Conservation (phyloP, 2,329 filamentous ascomycete genomes). For the Colletotrichum noveboracense region DNA sequence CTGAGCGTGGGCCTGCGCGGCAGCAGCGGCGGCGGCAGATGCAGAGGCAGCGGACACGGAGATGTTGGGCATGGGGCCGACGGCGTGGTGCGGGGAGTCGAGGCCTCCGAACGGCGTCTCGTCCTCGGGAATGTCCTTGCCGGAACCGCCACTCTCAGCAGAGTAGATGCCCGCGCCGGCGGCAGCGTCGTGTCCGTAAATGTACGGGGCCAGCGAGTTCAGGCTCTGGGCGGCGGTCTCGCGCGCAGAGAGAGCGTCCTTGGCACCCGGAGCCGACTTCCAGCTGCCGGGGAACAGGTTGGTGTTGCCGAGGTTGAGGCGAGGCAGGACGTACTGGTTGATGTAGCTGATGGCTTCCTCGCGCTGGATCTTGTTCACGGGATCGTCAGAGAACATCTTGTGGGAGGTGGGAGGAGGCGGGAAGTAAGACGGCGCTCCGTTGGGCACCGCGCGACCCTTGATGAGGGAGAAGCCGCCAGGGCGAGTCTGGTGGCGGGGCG, state of each 20-base stretch:
- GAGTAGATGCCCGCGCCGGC: slow-evolving; percentile 49
- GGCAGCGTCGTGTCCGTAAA: slow-evolving; percentile 53
- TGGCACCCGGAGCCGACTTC: slow-evolving; percentile 37
- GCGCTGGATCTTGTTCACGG: slow-evolving; percentile 68
- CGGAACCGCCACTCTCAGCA: slow-evolving; percentile 20
- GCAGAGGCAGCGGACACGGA: neutral
- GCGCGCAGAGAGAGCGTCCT: slow-evolving; percentile 41
- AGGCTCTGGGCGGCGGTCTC: slow-evolving; percentile 55
- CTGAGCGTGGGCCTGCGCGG: slow-evolving; percentile 3
- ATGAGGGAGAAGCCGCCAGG: slow-evolving; percentile 66
- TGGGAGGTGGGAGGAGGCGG: slow-evolving; percentile 52
- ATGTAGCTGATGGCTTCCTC: slow-evolving; percentile 72
- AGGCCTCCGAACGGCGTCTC: slow-evolving; percentile 24
- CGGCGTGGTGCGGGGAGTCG: slow-evolving; percentile 16
- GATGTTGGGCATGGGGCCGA: neutral
- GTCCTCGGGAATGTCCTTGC: slow-evolving; percentile 24
- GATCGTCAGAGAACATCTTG: slow-evolving; percentile 50
- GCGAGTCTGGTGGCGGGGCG: slow-evolving; percentile 57
- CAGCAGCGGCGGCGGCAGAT: neutral
- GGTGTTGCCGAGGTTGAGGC: slow-evolving; percentile 57
- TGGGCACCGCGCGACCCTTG: slow-evolving; percentile 68
- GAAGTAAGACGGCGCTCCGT: slow-evolving; percentile 67
- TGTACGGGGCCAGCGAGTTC: slow-evolving; percentile 61
- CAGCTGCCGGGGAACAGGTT: slow-evolving; percentile 41
- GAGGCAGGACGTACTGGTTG: slow-evolving; percentile 71